These are phyloP conservation scores for Sorghum bicolor DNA, from an alignment of 176 grass and related monocot genomes.

Conservation along the genomic window Sorghum_bicolor_NCBIv3 NC_012876.2:52630001-52630500, in stretches of 20 bases:
- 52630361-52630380: background rate
- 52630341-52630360: background rate
- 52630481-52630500: constrained; percentile 29
- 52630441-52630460: background rate
- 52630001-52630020: constrained; percentile 37
- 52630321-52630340: background rate
- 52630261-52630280: background rate
- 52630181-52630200: background rate
- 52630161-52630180: background rate
- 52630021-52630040: background rate
- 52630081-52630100: background rate
- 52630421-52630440: background rate
- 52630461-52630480: constrained; percentile 1
- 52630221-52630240: background rate
- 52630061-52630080: background rate
- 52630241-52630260: background rate
- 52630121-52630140: background rate
- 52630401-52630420: background rate
- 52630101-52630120: background rate
- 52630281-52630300: background rate
- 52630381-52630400: constrained; percentile 2
- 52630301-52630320: background rate
- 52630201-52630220: background rate
- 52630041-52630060: background rate
- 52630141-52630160: background rate